Conservation (phyloP, 2,329 filamentous ascomycete species). For the Arthrobotrys entomopaga region DNA sequence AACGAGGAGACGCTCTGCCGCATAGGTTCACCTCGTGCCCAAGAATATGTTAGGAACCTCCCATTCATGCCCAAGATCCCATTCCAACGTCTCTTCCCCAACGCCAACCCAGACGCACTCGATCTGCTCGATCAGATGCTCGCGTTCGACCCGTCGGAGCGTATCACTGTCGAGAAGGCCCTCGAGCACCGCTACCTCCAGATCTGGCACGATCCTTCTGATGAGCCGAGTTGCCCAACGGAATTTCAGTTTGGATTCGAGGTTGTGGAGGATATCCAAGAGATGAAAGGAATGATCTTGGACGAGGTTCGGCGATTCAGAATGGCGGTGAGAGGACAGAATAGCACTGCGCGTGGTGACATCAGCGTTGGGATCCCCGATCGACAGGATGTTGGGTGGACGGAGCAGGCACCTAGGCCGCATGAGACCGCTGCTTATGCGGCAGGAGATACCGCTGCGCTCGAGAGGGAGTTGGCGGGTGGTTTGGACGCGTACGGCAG, state of each 20-base stretch:
- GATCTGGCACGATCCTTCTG: constrained; percentile 97
- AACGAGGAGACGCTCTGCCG: constrained; percentile 93
- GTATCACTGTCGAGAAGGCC: constrained; percentile 92
- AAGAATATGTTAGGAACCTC: constrained; percentile 97
- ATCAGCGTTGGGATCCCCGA: constrained; percentile 66
- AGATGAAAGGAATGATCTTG: constrained; percentile 97
- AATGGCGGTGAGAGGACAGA: constrained; percentile 66
- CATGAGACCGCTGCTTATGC: constrained; percentile 60
- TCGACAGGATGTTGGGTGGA: constrained; percentile 68
- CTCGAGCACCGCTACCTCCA: constrained; percentile 95
- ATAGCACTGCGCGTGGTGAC: constrained; percentile 60
- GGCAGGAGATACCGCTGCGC: constrained; percentile 59
- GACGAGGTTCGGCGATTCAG: constrained; percentile 93
- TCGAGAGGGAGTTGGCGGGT: constrained; percentile 71
- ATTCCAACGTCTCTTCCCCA: constrained; percentile 88
- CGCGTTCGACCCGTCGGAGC: constrained; percentile 91
- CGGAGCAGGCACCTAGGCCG: constrained; percentile 59
- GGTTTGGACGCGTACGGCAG: constrained; percentile 67
- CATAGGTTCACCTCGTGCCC: constrained; percentile 92
- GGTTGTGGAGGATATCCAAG: constrained; percentile 89
- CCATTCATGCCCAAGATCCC: constrained; percentile 93
- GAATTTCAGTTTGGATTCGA: constrained; percentile 99
- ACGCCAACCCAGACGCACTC: constrained; percentile 93
- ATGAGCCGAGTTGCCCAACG: constrained; percentile 91
- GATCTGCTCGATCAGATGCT: constrained; percentile 97